A percentile compares a stretch with the other conserved stretches of the same genome.
Evolutionary conservation across 1,284 basidiomycete genomes (phyloP).

Genomic region (Volvariella volvacea): DNA sequence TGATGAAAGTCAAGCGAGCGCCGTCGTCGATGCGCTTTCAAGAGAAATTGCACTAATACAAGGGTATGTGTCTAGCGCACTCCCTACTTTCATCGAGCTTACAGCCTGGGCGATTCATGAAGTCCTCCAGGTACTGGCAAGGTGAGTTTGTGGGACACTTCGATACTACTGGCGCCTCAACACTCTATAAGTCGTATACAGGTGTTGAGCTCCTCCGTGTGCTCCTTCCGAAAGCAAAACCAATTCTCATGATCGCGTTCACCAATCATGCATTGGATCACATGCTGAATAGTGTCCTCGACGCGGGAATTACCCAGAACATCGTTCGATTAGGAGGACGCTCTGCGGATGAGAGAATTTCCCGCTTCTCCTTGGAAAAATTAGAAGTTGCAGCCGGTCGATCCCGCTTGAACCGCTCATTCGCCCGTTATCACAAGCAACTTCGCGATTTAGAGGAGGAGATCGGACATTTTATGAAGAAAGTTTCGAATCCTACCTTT

Average conservation of each 20-base stretch:
- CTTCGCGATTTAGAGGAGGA: constrained; percentile 39
- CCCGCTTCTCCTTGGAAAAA: constrained; percentile 49
- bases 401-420: constrained; percentile 32
- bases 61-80: constrained; percentile 41
- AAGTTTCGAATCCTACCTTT: constrained; percentile 29
- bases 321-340: constrained; percentile 61
- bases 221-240: constrained; percentile 46
- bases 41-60: constrained; percentile 62
- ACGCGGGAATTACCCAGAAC: constrained; percentile 51
- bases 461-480: constrained; percentile 38
- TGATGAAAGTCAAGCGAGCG: constrained; percentile 62
- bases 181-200: constrained; percentile 45
- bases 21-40: constrained; percentile 53
- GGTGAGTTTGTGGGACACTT: constrained; percentile 24
- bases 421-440: constrained; percentile 24
- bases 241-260: constrained; percentile 64
- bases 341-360: constrained; percentile 51
- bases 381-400: constrained; percentile 38
- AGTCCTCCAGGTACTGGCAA: constrained; percentile 77
- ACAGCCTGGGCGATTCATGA: constrained; percentile 7
- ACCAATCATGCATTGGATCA: constrained; percentile 77
- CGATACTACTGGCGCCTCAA: background rate
- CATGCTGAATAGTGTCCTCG: constrained; percentile 53
- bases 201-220: constrained; percentile 62
- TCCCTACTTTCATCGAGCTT: background rate